These are phyloP conservation scores for Fallopia convolvulus DNA, from an alignment of 148 eudicot species.

Conservation along the genomic window DNA sequence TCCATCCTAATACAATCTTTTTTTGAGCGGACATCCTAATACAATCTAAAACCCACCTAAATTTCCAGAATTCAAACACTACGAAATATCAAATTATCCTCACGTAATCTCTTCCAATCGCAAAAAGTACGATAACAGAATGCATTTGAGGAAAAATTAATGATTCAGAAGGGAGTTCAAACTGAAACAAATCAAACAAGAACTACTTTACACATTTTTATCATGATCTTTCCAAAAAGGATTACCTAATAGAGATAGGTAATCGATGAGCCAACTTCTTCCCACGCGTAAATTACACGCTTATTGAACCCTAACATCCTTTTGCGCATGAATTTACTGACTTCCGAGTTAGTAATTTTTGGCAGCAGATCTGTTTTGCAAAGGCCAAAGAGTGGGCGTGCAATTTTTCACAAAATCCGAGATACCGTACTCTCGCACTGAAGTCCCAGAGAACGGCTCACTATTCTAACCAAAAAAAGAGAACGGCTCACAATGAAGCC, in stretches of 20 bases:
- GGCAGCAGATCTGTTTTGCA: too few species aligned
- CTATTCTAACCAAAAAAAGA: too few species aligned
- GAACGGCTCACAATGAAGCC: too few species aligned
- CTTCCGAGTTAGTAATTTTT: too few species aligned
- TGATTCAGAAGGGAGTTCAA: neutral
- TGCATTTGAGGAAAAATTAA: neutral
- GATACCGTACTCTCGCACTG: too few species aligned
- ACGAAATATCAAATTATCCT: neutral
- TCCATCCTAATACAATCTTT: neutral
- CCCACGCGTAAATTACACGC: neutral
- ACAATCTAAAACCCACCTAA: neutral
- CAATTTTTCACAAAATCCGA: too few species aligned
- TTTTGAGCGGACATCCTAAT: too few species aligned
- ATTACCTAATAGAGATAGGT: neutral
- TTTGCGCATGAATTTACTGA: neutral
- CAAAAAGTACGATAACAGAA: neutral
- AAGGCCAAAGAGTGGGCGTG: too few species aligned
- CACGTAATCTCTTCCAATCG: neutral
- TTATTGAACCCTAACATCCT: neutral
- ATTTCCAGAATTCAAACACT: neutral
- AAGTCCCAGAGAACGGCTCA: too few species aligned
- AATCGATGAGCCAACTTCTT: neutral
- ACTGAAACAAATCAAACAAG: neutral
- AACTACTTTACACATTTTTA: neutral
- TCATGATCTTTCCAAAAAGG: neutral